These are phyloP conservation scores for Stagonosporopsis cucurbitacearum DNA, from an alignment of 2,329 filamentous ascomycete species.

Conservation along the genomic window DNA sequence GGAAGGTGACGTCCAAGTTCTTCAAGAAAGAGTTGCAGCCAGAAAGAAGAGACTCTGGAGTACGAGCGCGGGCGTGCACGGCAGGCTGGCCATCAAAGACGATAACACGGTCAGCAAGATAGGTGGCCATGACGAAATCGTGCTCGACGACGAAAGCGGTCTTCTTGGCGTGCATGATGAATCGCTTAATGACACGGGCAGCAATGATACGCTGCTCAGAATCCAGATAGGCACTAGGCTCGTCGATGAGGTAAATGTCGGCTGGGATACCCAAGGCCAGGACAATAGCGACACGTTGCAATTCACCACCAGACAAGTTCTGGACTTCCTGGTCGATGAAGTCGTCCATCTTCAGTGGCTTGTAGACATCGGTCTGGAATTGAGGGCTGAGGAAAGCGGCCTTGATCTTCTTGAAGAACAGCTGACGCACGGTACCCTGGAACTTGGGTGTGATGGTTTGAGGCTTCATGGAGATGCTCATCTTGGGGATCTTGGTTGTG, in stretches of 20 bases:
- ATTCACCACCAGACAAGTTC: constrained; percentile 97
- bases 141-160: constrained; percentile 99
- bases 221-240: constrained; percentile 85
- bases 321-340: constrained; percentile 99
- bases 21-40: constrained; percentile 97
- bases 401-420: constrained; percentile 99
- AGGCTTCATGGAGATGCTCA: constrained; percentile 99
- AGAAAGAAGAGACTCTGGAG: constrained; percentile 88
- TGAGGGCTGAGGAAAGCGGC: constrained; percentile 93
- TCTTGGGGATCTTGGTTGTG: constrained; percentile 77
- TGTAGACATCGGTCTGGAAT: constrained; percentile 99
- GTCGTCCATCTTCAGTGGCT: constrained; percentile 97
- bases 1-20: constrained; percentile 97
- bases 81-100: constrained; percentile 97
- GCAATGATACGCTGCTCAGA: constrained; percentile 99
- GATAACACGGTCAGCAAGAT: constrained; percentile 90
- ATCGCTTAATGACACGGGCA: constrained; percentile 97
- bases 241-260: constrained; percentile 98
- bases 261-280: constrained; percentile 94
- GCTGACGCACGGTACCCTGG: constrained; percentile 91
- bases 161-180: constrained; percentile 99
- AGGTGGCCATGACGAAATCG: constrained; percentile 97
- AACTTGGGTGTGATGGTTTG: constrained; percentile 99
- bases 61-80: constrained; percentile 84
- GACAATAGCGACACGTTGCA: constrained; percentile 98